These are phyloP conservation scores for Pseudocercospora cruenta DNA, from an alignment of 2,329 filamentous ascomycete genomes.

Conservation along the genomic window DNA sequence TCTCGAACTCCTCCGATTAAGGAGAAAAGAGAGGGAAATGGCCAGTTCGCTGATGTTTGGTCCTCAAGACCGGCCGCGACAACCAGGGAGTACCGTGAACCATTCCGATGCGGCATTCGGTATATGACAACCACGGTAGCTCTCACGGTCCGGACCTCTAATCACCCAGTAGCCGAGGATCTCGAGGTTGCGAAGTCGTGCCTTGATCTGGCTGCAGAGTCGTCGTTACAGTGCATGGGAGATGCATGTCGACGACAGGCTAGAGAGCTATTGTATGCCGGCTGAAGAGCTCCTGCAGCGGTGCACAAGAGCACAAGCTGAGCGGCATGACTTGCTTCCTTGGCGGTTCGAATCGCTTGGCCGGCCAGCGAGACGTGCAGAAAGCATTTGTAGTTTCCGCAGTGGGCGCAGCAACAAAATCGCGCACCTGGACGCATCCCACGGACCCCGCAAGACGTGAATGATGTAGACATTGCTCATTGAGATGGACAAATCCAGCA, in stretches of 20 bases:
- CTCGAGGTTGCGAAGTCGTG: background rate
- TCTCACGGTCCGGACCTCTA: background rate
- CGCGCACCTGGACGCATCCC: background rate
- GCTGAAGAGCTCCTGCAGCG: background rate
- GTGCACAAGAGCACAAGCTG: background rate
- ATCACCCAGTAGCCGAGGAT: background rate
- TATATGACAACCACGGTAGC: background rate
- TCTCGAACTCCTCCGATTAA: background rate
- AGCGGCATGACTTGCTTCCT: background rate
- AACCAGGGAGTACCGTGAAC: background rate
- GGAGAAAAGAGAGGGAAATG: background rate
- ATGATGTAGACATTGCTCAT: background rate
- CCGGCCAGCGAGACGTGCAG: conserved; percentile 2
- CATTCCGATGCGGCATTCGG: background rate
- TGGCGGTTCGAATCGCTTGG: background rate
- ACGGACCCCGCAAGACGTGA: background rate
- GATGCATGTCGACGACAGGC: conserved; percentile 1
- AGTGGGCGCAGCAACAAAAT: conserved; percentile 5
- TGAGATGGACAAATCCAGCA: background rate
- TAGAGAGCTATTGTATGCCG: conserved; percentile 1
- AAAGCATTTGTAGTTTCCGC: conserved; percentile 1
- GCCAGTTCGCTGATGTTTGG: no score
- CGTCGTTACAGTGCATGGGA: background rate
- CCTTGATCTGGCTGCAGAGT: background rate
- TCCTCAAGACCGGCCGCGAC: background rate